Evolutionary conservation across 148 eudicot species (phyloP).

Genomic region (Cornus florida): DNA sequence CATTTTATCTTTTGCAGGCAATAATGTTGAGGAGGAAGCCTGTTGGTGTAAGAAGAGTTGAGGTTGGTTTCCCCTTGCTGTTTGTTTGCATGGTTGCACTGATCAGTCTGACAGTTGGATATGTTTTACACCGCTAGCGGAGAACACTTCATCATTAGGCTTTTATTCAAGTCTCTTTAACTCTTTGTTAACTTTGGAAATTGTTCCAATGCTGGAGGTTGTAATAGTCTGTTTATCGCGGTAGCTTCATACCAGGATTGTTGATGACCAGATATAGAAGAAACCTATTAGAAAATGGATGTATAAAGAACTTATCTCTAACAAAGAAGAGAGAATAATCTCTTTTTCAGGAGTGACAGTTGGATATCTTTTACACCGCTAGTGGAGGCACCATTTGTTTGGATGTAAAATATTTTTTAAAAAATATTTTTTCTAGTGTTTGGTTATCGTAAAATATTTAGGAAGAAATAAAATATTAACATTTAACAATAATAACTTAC

Average conservation of each 20-base stretch:
- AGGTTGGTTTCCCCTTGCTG: constrained; percentile 54
- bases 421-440: too few relatives aligned
- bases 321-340: not conserved
- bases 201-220: not conserved
- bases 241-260: not conserved
- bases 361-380: too few relatives aligned
- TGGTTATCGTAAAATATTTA: too few relatives aligned
- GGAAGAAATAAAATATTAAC: too few relatives aligned
- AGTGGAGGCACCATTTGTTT: too few relatives aligned
- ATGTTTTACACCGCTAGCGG: constrained; percentile 29
- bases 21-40: constrained; percentile 28
- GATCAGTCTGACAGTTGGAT: constrained; percentile 49
- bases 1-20: constrained; percentile 37
- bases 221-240: not conserved
- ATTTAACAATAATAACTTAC: too few relatives aligned
- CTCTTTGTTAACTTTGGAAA: not conserved
- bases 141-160: not conserved
- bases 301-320: not conserved
- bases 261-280: not conserved
- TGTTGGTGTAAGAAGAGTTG: constrained; percentile 30
- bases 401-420: too few relatives aligned
- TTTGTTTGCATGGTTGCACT: constrained; percentile 60
- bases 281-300: not conserved
- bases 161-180: not conserved
- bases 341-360: too few relatives aligned